Conservation (phyloP, 768 basidiomycete species). For the Rhizopogon rudus region DNA sequence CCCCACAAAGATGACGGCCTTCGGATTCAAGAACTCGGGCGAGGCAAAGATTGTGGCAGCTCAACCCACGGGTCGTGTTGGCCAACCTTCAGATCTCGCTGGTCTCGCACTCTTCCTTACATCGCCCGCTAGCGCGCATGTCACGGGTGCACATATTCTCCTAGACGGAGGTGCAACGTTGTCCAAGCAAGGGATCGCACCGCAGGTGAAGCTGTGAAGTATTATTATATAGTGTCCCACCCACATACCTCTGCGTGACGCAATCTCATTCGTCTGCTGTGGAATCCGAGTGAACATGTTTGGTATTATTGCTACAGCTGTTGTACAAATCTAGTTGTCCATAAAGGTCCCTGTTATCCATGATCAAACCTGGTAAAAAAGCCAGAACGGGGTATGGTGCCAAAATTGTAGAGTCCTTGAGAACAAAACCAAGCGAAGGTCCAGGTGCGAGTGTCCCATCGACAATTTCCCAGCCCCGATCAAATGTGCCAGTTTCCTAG, state of each 20-base stretch:
- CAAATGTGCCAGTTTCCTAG: conserved; percentile 15
- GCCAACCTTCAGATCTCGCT: conserved; percentile 61
- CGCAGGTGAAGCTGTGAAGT: conserved; percentile 19
- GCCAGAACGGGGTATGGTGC: neutral
- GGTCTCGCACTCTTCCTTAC: conserved; percentile 67
- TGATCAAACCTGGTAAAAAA: neutral
- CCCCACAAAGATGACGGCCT: conserved; percentile 84
- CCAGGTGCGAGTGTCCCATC: neutral
- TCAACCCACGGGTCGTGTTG: conserved; percentile 72
- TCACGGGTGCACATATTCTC: conserved; percentile 69
- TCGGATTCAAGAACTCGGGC: conserved; percentile 51
- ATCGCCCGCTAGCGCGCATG: conserved; percentile 66
- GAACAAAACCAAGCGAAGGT: neutral
- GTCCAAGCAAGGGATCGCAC: conserved; percentile 16
- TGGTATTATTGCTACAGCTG: neutral
- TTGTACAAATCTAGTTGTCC: neutral
- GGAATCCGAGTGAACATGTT: neutral
- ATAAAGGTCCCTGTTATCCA: neutral
- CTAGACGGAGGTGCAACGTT: conserved; percentile 60
- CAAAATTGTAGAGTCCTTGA: neutral
- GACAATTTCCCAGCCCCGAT: neutral
- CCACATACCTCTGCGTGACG: neutral
- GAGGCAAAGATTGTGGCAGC: conserved; percentile 43
- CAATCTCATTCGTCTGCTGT: neutral
- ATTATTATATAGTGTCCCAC: too few species aligned